phyloP scores from a whole-genome alignment of 2,329 filamentous ascomycete species.

The Fusarium ramigenum region DNA sequence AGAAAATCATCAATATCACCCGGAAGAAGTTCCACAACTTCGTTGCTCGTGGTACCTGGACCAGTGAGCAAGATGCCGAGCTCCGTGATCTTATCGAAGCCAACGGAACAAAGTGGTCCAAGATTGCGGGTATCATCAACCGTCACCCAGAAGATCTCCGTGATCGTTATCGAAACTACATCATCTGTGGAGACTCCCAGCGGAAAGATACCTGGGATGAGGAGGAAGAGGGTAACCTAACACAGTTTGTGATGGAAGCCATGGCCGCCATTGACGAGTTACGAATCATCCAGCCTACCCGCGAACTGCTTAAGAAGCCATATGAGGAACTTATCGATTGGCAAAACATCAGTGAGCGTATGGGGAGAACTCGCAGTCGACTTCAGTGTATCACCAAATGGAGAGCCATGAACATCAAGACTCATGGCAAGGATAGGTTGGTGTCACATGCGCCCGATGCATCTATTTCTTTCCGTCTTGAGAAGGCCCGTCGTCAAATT shows the following conservation, averaged over 20 bases:
- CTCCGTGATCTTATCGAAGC: constrained; percentile 48
- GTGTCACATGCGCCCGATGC: constrained; percentile 46
- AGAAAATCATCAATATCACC: constrained; percentile 64
- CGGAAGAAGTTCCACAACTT: constrained; percentile 74
- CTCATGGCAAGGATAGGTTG: constrained; percentile 47
- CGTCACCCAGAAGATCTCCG: constrained; percentile 72
- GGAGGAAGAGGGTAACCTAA: constrained; percentile 66
- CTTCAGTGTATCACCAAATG: constrained; percentile 77
- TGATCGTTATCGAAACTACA: constrained; percentile 75
- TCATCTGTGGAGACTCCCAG: constrained; percentile 64
- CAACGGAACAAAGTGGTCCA: constrained; percentile 64
- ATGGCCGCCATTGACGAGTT: constrained; percentile 58
- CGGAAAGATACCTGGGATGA: constrained; percentile 67
- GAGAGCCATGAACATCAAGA: constrained; percentile 57
- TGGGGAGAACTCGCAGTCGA: constrained; percentile 69
- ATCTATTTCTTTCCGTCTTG: constrained; percentile 53
- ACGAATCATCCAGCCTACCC: constrained; percentile 46
- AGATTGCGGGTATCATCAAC: constrained; percentile 69
- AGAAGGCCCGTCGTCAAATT: constrained; percentile 55
- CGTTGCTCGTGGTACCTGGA: constrained; percentile 60
- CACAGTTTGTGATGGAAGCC: constrained; percentile 61
- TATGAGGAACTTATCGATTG: constrained; percentile 70
- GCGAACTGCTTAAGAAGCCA: constrained; percentile 48
- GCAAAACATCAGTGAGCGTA: constrained; percentile 68
- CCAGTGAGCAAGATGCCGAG: constrained; percentile 49